Evolutionary conservation across 805 yeast genomes (phyloP).

Genomic region (Yamadazyma phyllophila): DNA sequence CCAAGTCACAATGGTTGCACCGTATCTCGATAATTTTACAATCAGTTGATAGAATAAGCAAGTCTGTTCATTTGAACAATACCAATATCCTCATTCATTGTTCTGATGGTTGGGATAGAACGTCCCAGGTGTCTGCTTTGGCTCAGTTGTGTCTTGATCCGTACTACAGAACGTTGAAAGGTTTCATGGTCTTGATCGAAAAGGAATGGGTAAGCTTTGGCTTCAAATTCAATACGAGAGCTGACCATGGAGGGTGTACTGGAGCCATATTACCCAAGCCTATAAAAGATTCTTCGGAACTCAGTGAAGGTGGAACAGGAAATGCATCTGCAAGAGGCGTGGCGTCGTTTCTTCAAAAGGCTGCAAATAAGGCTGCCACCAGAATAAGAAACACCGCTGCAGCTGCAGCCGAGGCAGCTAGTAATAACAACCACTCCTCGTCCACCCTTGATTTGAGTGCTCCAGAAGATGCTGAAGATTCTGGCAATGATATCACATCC

Average conservation of each 20-base stretch:
- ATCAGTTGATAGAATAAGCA: conserved; percentile 73
- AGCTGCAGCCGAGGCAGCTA: conserved; percentile 17
- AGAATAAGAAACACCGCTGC: conserved; percentile 40
- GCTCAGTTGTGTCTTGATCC: conserved; percentile 90
- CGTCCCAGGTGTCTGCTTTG: conserved; percentile 83
- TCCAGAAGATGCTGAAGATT: conserved; percentile 13
- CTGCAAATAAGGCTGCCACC: conserved; percentile 43
- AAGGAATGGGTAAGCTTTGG: conserved; percentile 97
- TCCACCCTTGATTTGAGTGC: conserved; percentile 16
- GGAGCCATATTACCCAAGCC: conserved; percentile 32
- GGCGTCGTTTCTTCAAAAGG: conserved; percentile 38
- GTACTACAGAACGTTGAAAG: conserved; percentile 80
- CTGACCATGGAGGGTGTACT: conserved; percentile 64
- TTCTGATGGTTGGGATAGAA: conserved; percentile 98
- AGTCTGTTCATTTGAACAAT: conserved; percentile 77
- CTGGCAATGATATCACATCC: background rate
- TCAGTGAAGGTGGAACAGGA: conserved; percentile 8
- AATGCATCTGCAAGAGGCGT: conserved; percentile 26
- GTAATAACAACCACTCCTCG: conserved; percentile 11
- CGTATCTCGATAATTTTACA: conserved; percentile 65
- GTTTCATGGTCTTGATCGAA: conserved; percentile 81
- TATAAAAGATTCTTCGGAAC: conserved; percentile 11
- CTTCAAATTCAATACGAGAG: conserved; percentile 80
- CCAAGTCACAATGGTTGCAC: conserved; percentile 76
- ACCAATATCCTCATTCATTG: conserved; percentile 88